Base-by-base conservation (phyloP, 352 stramenopile species). In the Phytophthora gonapodyides region DNA sequence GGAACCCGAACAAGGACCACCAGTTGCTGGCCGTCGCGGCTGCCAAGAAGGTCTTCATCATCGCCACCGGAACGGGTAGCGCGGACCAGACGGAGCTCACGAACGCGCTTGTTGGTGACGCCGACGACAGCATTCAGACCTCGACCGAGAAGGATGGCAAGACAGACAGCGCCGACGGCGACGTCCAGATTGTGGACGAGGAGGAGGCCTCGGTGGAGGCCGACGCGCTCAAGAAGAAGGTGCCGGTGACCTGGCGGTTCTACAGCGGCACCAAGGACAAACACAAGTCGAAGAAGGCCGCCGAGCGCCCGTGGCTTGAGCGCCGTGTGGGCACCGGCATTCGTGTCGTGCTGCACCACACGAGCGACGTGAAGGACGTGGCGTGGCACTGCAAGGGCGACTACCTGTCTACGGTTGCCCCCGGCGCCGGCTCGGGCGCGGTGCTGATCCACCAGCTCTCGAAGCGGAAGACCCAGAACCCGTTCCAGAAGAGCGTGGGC, bases 381-480 rank as follows among this genome's bases (percentile, higher is more conserved):
- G 73, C 87, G 43, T 99, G 98, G 98, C 98, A 99, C 71, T 71
- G 89, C 64, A 99, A 99, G 85, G 98, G 98, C 15, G 98, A 99
- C 73, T 99, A 99, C 78, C 88, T 99, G 49, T 90, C 97, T 30
- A 98, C 94, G 1, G 88, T 99, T 36, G 87, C 83, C 38, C 96
- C 96, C 1, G 88, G 89, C 30, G 94, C 92, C 11, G 84, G 86
- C 13, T 78, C 96, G 3, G 87, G 91, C 16, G 83, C 96, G 5
- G 97, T 99, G 57, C 77, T 99, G 38, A 98, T 99, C 66, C 98
- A 99, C 71, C 97, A 99, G 72, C 74, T 99, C n/a, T 98, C 90
- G 50, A 99, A 98, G 78, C 90, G 91, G 41, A 90, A 93, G 52
- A 97, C 94, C 16, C 97, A 99, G 71, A 98, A 98, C 59, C 98